Evolutionary conservation across 495 filamentous ascomycete species (phyloP).

Genomic region (Glarea lozoyensis): DNA sequence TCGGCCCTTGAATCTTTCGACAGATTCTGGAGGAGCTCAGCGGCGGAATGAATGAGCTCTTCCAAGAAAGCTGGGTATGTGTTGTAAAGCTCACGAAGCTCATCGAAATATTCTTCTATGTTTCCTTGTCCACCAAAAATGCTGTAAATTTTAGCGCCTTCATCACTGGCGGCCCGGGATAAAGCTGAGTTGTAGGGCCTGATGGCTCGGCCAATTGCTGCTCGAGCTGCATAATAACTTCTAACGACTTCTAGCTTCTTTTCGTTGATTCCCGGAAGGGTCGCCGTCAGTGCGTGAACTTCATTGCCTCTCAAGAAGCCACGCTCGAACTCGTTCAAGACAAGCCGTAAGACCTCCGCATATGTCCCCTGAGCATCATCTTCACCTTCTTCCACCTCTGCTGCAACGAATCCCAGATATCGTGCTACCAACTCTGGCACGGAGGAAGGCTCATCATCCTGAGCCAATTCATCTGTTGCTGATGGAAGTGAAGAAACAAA

Average conservation of each 20-base stretch:
- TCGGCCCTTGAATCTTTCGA: conserved; percentile 77
- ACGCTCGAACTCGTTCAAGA: conserved; percentile 91
- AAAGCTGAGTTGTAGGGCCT: conserved; percentile 89
- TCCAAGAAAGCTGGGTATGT: conserved; percentile 88
- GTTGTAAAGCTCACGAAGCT: conserved; percentile 80
- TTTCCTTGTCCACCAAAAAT: conserved; percentile 99
- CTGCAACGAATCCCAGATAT: conserved; percentile 80
- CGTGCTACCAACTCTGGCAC: conserved; percentile 81
- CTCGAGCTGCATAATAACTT: conserved; percentile 84
- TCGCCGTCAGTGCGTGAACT: conserved; percentile 80
- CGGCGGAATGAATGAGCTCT: conserved; percentile 68
- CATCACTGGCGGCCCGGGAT: conserved; percentile 76
- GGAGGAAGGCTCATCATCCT: conserved; percentile 96
- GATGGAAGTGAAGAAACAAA: conserved; percentile 77
- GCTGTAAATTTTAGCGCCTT: conserved; percentile 69
- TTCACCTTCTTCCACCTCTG: conserved; percentile 82
- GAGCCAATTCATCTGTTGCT: conserved; percentile 91
- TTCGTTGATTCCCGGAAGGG: conserved; percentile 72
- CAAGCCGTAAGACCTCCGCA: conserved; percentile 77
- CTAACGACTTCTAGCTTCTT: conserved; percentile 85
- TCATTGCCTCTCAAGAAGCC: conserved; percentile 93
- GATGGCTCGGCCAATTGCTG: conserved; percentile 70
- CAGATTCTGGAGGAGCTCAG: conserved; percentile 74
- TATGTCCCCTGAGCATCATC: conserved; percentile 78
- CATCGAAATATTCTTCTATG: conserved; percentile 98